phyloP scores from a whole-genome alignment of 805 yeast genomes.

The Spathaspora sp. region DNA sequence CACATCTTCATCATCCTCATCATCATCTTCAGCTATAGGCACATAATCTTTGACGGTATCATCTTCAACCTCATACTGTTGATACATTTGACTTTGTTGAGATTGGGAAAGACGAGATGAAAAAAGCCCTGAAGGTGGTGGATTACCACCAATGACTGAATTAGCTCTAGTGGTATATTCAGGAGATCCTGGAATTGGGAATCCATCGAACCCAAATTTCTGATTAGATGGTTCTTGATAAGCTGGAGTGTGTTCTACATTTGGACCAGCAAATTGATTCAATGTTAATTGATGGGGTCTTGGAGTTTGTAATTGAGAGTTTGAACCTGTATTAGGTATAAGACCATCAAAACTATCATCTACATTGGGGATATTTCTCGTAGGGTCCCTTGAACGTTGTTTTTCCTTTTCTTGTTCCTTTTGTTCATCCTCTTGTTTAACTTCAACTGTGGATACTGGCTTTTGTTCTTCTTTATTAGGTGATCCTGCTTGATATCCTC shows the following conservation, averaged over 20 bases:
- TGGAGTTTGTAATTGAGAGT: not conserved
- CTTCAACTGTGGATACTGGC: not conserved
- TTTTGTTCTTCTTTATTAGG: not conserved
- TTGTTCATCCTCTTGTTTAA: slow-evolving; percentile 1
- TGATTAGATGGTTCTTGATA: slow-evolving; percentile 12
- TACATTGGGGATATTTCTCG: slow-evolving; percentile 14
- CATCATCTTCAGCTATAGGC: slow-evolving; percentile 41
- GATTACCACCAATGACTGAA: slow-evolving; percentile 34
- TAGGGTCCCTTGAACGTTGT: slow-evolving; percentile 1
- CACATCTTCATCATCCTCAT: slow-evolving; percentile 47
- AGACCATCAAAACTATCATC: slow-evolving; percentile 29
- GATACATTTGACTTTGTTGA: slow-evolving; percentile 41
- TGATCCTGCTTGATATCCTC: slow-evolving; percentile 3
- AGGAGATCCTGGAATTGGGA: slow-evolving; percentile 45
- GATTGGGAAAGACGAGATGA: slow-evolving; percentile 41
- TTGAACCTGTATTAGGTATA: slow-evolving; percentile 2
- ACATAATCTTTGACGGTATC: slow-evolving; percentile 42
- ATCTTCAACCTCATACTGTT: slow-evolving; percentile 42
- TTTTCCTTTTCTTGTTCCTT: not conserved
- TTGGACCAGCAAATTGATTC: slow-evolving; percentile 1
- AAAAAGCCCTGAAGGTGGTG: slow-evolving; percentile 23
- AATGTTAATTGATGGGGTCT: slow-evolving; percentile 3
- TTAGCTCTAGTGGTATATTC: slow-evolving; percentile 43
- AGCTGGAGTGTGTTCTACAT: not conserved
- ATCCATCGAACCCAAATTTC: slow-evolving; percentile 27